Evolutionary conservation across 192 early-diverging fungal species (phyloP), one percentile per base, ranked within the genome.

Genomic region (Martensiomyces pterosporus): DNA sequence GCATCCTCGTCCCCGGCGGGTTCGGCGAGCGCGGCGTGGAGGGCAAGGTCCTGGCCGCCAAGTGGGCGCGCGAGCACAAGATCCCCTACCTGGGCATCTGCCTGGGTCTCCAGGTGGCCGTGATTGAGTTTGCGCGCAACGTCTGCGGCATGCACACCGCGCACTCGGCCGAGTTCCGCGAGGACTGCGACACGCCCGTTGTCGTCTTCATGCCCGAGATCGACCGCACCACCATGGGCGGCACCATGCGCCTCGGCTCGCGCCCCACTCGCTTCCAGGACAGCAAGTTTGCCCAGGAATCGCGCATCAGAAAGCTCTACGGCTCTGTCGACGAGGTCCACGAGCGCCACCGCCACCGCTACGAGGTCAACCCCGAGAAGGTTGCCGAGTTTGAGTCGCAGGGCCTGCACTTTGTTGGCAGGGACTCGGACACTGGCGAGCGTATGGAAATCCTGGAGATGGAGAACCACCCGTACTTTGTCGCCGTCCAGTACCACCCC

Each of bases 171-270:
- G 97, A 99, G 71, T 77, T 97, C 49, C 82, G 79, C 47, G 75
- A 82, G 36, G 69, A 89, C 49, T 82, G 89, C 21, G 67, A 64
- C 6, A 77, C 79, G 24, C 83, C 83, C 14, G 85, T 91, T n/a
- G 87, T 99, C 24, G 76, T 98, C 9, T 93, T 88, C 74, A 99
- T 99, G 97, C 97, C 97, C 44, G 97, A 99, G 72, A 93, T 97
- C 68, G 83, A 82, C 49, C 85, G 82, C 51, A 88, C 89, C 22
- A 85, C 89, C 39, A 74, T 98, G 73, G 97, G 97, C 40, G 97
- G 92, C 24, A 99, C 93, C 24, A 99, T 99, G 97, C 84, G 97
- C 40, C 67, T 99, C 5, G 97, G 97, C 9, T 67, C 79, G 38
- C 84, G 91, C 26, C 73, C 83, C 9, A 97, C 97, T 22, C 66